Evolutionary conservation across 2,329 filamentous ascomycete species (phyloP).

Genomic region (Blastomyces gilchristii): DNA sequence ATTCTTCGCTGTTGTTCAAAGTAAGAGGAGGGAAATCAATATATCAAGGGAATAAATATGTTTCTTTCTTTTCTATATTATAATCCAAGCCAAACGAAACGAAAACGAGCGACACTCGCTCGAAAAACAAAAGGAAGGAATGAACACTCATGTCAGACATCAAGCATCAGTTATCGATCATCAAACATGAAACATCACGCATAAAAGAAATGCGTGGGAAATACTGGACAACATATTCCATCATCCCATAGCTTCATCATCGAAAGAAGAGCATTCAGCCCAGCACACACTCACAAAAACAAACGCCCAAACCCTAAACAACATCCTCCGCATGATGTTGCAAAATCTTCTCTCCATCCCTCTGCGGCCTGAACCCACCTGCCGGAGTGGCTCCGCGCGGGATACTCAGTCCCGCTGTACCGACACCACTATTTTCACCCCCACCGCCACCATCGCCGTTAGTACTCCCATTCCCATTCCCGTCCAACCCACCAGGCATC

Average conservation of each 20-base stretch:
- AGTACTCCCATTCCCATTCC: slow-evolving; percentile 20
- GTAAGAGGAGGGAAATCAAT: not conserved
- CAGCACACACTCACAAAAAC: too few relatives aligned
- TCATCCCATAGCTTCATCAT: not conserved
- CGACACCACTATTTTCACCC: not conserved
- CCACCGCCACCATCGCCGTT: not conserved
- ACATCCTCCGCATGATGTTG: slow-evolving; percentile 39
- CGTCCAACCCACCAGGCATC: slow-evolving; percentile 31
- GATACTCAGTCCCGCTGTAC: slow-evolving; percentile 9
- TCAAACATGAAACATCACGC: not conserved
- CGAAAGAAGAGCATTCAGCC: not conserved
- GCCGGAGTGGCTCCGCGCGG: slow-evolving; percentile 36
- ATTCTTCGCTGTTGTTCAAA: not conserved
- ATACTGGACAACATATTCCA: not conserved
- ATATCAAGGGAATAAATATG: not conserved
- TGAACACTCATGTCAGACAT: not conserved
- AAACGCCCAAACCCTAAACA: slow-evolving; percentile 21
- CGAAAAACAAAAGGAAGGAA: not conserved
- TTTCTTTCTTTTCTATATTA: not conserved
- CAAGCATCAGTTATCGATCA: not conserved
- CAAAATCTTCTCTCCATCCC: slow-evolving; percentile 35
- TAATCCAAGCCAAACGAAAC: not conserved
- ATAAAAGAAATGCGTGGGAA: not conserved
- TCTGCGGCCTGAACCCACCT: slow-evolving; percentile 33
- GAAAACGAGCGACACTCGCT: not conserved